These are phyloP conservation scores for Pseudonitzschia multiseries DNA, from an alignment of 108 stramenopile genomes.

Conservation along the genomic window DNA sequence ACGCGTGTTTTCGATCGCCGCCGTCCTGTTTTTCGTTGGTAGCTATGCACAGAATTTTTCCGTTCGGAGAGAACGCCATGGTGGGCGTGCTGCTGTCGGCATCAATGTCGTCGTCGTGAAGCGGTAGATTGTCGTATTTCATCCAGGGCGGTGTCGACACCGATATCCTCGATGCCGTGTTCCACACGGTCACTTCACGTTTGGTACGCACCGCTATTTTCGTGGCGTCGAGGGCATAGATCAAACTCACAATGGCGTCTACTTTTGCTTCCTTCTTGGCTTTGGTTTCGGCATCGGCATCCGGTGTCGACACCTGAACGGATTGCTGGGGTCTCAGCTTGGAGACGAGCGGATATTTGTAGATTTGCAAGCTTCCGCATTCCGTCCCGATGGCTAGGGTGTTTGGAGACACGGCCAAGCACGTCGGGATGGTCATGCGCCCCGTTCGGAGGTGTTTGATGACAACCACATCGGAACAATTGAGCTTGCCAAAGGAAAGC, in stretches of 20 bases:
- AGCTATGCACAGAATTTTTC: slow-evolving; percentile 61
- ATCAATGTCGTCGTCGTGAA: slow-evolving; percentile 48
- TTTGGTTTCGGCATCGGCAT: neutral
- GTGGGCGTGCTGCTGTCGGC: slow-evolving; percentile 27
- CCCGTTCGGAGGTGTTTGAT: slow-evolving; percentile 53
- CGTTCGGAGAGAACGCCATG: slow-evolving; percentile 72
- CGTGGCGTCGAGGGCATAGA: slow-evolving; percentile 24
- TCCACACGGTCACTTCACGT: slow-evolving; percentile 21
- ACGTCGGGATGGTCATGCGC: slow-evolving; percentile 52
- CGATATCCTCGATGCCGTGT: slow-evolving; percentile 6
- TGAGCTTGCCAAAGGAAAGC: slow-evolving; percentile 74
- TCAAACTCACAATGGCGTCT: slow-evolving; percentile 14
- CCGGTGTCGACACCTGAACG: slow-evolving; percentile 9
- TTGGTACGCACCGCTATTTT: slow-evolving; percentile 34
- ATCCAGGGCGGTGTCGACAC: slow-evolving; percentile 22
- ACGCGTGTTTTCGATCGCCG: neutral
- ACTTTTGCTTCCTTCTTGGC: slow-evolving; percentile 5
- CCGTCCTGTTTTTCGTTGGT: slow-evolving; percentile 40
- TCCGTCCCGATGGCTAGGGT: slow-evolving; percentile 67
- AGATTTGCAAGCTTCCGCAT: slow-evolving; percentile 85
- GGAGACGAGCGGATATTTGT: slow-evolving; percentile 48
- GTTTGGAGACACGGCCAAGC: slow-evolving; percentile 19
- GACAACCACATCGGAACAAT: slow-evolving; percentile 65
- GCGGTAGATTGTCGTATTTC: slow-evolving; percentile 40
- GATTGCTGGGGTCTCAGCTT: slow-evolving; percentile 41